Evolutionary conservation across 1,284 basidiomycete species (phyloP).

Genomic region (Sanguinoderma infundibulare): DNA sequence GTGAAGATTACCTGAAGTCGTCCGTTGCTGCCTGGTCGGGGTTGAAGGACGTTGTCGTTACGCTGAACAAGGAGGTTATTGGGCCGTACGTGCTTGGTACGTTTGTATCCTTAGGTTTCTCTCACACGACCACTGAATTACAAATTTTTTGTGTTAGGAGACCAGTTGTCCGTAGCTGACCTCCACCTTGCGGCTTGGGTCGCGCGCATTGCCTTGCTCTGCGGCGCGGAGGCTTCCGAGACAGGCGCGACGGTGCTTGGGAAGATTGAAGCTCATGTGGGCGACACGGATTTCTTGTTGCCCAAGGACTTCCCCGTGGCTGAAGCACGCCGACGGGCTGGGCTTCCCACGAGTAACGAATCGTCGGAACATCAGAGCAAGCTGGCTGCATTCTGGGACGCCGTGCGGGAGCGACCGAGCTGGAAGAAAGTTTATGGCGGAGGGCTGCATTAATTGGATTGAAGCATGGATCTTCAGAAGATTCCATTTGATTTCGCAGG

Average conservation of each 20-base stretch:
- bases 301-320: constrained; percentile 46
- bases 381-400: constrained; percentile 70
- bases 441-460: constrained; percentile 44
- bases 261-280: constrained; percentile 57
- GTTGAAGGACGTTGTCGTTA: constrained; percentile 47
- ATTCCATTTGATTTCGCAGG: not conserved
- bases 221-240: constrained; percentile 54
- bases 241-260: constrained; percentile 52
- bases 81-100: constrained; percentile 77
- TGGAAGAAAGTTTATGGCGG: constrained; percentile 70
- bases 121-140: not conserved
- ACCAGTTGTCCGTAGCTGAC: constrained; percentile 82
- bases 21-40: constrained; percentile 47
- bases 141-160: constrained; percentile 46
- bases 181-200: constrained; percentile 84
- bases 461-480: not conserved
- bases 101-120: constrained; percentile 17
- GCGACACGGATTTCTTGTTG: constrained; percentile 47
- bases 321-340: constrained; percentile 36
- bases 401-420: constrained; percentile 63
- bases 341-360: constrained; percentile 29
- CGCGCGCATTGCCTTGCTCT: constrained; percentile 60
- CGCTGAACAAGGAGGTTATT: constrained; percentile 62
- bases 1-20: constrained; percentile 41
- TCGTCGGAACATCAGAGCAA: constrained; percentile 43